phyloP scores from a whole-genome alignment of 805 yeast species.

The Wickerhamiella domercqiae region DNA sequence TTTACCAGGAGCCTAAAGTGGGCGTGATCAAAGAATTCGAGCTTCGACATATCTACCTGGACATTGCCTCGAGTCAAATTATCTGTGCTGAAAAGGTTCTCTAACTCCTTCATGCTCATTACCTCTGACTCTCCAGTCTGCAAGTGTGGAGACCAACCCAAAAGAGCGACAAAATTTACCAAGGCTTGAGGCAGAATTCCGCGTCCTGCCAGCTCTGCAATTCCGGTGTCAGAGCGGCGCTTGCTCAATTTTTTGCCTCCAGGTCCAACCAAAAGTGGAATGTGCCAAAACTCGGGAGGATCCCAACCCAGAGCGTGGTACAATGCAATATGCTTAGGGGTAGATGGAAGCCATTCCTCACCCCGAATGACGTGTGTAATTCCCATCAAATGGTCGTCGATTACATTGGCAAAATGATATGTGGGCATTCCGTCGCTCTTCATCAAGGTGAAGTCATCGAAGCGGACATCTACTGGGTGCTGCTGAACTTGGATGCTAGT shows the following conservation, averaged over 20 bases:
- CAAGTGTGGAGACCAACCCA: constrained; percentile 77
- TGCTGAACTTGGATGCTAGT: constrained; percentile 67
- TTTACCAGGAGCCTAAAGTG: constrained; percentile 33
- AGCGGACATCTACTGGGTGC: constrained; percentile 54
- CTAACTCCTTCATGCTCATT: constrained; percentile 31
- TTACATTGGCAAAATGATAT: constrained; percentile 88
- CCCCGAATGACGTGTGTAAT: constrained; percentile 93
- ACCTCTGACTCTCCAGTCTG: constrained; percentile 31
- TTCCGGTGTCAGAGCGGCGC: constrained; percentile 68
- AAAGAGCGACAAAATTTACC: constrained; percentile 69
- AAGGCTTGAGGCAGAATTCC: constrained; percentile 67
- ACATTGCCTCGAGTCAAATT: constrained; percentile 87
- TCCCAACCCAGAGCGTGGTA: constrained; percentile 77
- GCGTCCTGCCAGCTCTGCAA: constrained; percentile 35
- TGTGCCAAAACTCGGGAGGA: constrained; percentile 72
- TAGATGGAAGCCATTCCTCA: constrained; percentile 94
- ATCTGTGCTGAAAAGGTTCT: constrained; percentile 41
- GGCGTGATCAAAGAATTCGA: constrained; percentile 60
- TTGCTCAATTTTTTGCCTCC: constrained; percentile 56
- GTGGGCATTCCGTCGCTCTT: constrained; percentile 96
- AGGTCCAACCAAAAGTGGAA: constrained; percentile 67
- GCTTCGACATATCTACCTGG: constrained; percentile 67
- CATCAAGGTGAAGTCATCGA: constrained; percentile 75
- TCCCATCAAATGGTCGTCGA: constrained; percentile 86
- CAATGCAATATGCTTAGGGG: constrained; percentile 83